Evolutionary conservation across 2,329 filamentous ascomycete genomes (phyloP), one percentile per base, ranked within the genome.

Genomic region (Cylindrodendrum hubeiense): DNA sequence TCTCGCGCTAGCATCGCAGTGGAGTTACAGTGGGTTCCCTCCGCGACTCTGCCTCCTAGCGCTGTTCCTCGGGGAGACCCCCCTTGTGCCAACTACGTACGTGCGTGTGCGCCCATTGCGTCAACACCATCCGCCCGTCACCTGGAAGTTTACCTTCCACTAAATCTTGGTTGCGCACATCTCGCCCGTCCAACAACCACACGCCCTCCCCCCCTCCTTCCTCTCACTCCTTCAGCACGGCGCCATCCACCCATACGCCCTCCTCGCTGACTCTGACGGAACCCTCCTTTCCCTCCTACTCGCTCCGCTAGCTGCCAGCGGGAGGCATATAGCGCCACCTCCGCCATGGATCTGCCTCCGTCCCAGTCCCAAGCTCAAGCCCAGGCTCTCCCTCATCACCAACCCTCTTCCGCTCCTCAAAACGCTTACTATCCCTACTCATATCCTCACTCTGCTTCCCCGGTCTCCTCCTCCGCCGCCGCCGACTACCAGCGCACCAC

Each of bases 311-410:
- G 59, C 62, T 53, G 55, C 65, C 50, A 49, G 60, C 69, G 64
- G 69, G 68, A 74, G 67, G 61, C 63, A 70, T 68, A 74, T 64
- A 71, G 67, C 73, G 73, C 73, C 71, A 67, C 66, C 70, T 71
- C 71, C 71, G 72, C 73, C 75, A 79, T 79, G 77, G 75, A 79
- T 69, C 70, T 68, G 30, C 71, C 72, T 57, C 52, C 65, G 50
- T 67, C 71, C 30, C 67, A 66, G 30, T 54, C 67, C 49, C 73
- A 72, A 58, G 66, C 69, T 64, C 70, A 71, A n/a, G 58, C 46
- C 56, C 68, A 62, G 33, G 62, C 60, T 64, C 71, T 63, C 54
- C 65, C 66, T 65, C 64, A 67, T 57, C 67, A 63, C 67, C 59
- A 68, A 58, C 62, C 66, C 57, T 60, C 62, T 24, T 46, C 53